Evolutionary conservation across 2,329 filamentous ascomycete species (phyloP).

Genomic region (Lasiodiplodia sp.): DNA sequence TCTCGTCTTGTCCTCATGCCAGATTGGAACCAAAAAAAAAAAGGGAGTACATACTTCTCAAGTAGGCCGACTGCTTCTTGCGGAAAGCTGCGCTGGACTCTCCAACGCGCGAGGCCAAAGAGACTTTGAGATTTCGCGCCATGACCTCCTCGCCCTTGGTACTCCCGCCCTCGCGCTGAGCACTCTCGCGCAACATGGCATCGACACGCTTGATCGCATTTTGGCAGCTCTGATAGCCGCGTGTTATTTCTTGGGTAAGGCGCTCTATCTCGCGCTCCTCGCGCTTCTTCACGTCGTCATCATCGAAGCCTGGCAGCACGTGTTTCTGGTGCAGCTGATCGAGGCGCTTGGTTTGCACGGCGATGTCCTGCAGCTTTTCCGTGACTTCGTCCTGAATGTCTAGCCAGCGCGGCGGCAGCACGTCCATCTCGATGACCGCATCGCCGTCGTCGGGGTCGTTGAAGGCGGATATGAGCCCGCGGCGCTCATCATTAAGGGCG

Average conservation of each 20-base stretch:
- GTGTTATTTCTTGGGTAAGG: conserved; percentile 89
- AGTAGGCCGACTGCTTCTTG: conserved; percentile 96
- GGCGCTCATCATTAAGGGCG: conserved; percentile 67
- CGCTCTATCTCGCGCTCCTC: conserved; percentile 92
- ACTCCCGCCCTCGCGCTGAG: conserved; percentile 70
- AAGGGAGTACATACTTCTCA: conserved; percentile 73
- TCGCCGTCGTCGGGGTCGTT: conserved; percentile 85
- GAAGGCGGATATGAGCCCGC: conserved; percentile 84
- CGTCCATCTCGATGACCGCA: conserved; percentile 97
- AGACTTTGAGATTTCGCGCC: conserved; percentile 95
- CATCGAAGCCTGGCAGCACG: conserved; percentile 93
- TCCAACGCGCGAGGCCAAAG: conserved; percentile 84
- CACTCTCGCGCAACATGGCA: conserved; percentile 82
- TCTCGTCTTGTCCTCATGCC: not conserved
- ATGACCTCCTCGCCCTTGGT: conserved; percentile 89
- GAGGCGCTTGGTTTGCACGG: conserved; percentile 80
- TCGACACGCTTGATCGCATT: conserved; percentile 87
- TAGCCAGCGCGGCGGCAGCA: conserved; percentile 93
- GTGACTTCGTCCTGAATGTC: conserved; percentile 94
- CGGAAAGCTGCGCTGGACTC: conserved; percentile 90
- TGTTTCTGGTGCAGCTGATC: conserved; percentile 97
- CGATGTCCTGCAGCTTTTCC: conserved; percentile 80
- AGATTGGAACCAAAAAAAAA: not conserved
- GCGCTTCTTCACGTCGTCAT: conserved; percentile 84
- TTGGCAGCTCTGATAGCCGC: conserved; percentile 88